These are phyloP conservation scores for Eucalyptus sideroxylon DNA, from an alignment of 345 rosid genomes.

Conservation along the genomic window DNA sequence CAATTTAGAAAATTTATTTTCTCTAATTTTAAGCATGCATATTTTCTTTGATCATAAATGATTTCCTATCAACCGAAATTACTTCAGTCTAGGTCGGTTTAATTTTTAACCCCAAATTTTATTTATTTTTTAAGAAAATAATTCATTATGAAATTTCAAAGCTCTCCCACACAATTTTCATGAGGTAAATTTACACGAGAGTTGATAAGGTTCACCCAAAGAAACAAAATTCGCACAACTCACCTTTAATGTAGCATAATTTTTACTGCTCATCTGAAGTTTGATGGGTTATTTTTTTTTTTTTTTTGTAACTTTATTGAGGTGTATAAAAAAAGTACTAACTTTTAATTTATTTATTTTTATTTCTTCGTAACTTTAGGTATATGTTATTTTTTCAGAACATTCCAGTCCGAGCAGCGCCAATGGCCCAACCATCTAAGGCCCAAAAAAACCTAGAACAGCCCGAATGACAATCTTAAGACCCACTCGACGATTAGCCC, in stretches of 20 bases:
- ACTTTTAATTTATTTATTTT: not conserved
- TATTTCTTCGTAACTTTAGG: no score
- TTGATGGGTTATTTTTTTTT: not conserved
- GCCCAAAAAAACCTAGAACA: not conserved
- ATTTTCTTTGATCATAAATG: not conserved
- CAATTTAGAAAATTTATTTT: not conserved
- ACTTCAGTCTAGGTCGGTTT: not conserved
- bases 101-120: not conserved
- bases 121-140: not conserved
- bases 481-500: not conserved
- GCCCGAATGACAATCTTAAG: not conserved
- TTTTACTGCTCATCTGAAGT: not conserved
- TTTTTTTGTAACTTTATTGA: not conserved
- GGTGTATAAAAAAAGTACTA: not conserved
- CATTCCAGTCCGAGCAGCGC: not conserved
- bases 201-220: not conserved
- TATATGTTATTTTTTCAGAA: not conserved
- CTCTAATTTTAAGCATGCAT: not conserved
- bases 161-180: not conserved
- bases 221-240: not conserved
- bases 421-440: not conserved
- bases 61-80: rapidly evolving
- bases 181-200: not conserved
- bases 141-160: not conserved
- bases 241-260: not conserved